Conservation (phyloP, 2,329 filamentous ascomycete species). For the Aotearoamyces nothofagi region DNA sequence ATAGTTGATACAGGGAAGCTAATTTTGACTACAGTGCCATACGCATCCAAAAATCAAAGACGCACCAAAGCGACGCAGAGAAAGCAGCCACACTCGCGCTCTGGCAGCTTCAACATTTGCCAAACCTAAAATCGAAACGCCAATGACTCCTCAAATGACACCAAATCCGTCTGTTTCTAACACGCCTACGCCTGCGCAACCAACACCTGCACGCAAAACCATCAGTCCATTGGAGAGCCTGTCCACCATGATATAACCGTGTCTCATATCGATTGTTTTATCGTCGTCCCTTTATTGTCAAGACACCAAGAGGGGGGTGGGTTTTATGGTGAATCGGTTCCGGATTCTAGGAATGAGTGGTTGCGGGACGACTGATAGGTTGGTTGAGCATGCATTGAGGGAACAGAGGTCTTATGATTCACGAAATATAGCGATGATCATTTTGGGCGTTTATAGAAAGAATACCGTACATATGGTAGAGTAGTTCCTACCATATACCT, state of each 20-base stretch:
- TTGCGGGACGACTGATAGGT: too few relatives aligned
- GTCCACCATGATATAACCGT: conserved; percentile 32
- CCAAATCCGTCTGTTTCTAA: conserved; percentile 20
- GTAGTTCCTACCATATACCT: too few relatives aligned
- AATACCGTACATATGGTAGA: too few relatives aligned
- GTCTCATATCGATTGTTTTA: neutral
- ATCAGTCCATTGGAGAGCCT: conserved; percentile 24
- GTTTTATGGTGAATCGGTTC: too few relatives aligned
- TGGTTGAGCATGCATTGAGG: too few relatives aligned
- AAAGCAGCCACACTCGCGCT: conserved; percentile 34
- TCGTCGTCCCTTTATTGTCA: too few relatives aligned
- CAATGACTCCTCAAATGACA: conserved; percentile 29
- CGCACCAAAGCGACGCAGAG: conserved; percentile 50
- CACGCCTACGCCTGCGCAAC: conserved; percentile 22
- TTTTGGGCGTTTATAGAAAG: too few relatives aligned
- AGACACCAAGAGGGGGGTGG: too few relatives aligned
- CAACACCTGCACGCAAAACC: conserved; percentile 10
- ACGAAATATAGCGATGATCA: too few relatives aligned
- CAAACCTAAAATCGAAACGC: conserved; percentile 32
- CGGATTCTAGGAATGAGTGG: too few relatives aligned
- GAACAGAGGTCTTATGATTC: too few relatives aligned
- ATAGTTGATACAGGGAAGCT: neutral
- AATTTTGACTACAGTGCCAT: conserved; percentile 37
- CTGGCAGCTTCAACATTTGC: conserved; percentile 23
- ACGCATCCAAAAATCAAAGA: conserved; percentile 60